A percentile compares a stretch with the other conserved stretches of the same genome.
Evolutionary conservation across 257 asterid genomes (phyloP).

Genomic region (Fraxinus pennsylvanica): DNA sequence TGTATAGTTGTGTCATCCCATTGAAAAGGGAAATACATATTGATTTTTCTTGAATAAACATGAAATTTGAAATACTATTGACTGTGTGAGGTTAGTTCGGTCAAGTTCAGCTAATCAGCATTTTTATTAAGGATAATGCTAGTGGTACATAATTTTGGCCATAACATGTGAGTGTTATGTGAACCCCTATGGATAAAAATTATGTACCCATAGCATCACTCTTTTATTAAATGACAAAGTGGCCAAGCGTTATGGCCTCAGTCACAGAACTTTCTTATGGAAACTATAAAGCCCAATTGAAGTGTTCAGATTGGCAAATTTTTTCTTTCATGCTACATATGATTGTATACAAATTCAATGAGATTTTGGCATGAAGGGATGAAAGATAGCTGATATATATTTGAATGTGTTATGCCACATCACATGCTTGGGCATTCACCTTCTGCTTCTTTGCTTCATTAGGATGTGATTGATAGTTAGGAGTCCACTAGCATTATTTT

Average conservation of each 20-base stretch:
- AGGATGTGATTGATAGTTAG: neutral
- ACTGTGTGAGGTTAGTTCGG: neutral
- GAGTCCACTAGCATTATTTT: neutral
- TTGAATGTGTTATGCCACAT: neutral
- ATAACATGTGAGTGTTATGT: too few species aligned
- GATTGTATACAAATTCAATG: neutral
- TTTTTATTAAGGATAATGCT: neutral
- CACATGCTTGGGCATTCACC: neutral
- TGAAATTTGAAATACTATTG: neutral
- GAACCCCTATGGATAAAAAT: too few species aligned
- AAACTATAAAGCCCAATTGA: too few species aligned
- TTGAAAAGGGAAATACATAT: neutral
- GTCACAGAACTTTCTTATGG: neutral
- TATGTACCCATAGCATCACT: too few species aligned
- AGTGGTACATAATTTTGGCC: too few species aligned
- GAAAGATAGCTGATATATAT: neutral
- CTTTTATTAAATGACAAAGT: neutral
- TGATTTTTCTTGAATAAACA: neutral
- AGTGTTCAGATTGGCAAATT: neutral
- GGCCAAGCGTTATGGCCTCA: neutral
- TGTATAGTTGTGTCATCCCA: neutral
- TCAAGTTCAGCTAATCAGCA: neutral
- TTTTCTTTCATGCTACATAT: neutral
- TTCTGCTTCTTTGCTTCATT: conserved; percentile 2
- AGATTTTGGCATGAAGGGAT: neutral